Evolutionary conservation across 2,329 filamentous ascomycete species (phyloP), one percentile per base, ranked within the genome.

Genomic region (Aspergillus sp.): DNA sequence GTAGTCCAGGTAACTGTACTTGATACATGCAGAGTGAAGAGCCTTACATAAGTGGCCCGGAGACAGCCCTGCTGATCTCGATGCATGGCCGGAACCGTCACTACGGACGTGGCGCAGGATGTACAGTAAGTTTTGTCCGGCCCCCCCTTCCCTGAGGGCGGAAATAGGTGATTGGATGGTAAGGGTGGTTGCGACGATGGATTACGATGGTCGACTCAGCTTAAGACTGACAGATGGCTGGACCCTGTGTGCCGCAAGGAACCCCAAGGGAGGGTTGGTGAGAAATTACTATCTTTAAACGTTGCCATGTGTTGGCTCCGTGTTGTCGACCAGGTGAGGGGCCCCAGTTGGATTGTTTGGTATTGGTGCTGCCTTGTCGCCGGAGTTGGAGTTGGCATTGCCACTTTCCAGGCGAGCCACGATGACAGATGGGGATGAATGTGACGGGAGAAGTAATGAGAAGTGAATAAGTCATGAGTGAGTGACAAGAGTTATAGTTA

Each of bases 71-170:
- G 49, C 28, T 52, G 49, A 36, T 38, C 28, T 28, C 30, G 5
- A 55, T 55, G 53, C 53, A 55, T 45, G 28, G 23, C 52, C 52
- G 52, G 23, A 47, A 45, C 38, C 43, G 52, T 30, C 41, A 55
- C 41, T 3, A 19, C 47, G 50, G 52, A 59, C 56, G 59, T 56
- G 59, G 59, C 56, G 59, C 59, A 61, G 56, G 53, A 30, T 30
- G 53, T 45, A 36, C 32, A 36, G 32, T 36, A 19, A 21, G 12
- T 45, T 55, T 21, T 45, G 53, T 43, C 17, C 41, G 39, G 25
- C 38, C 52, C 39, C 39, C 52, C 53, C 32, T 36, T 36, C 51
- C 36, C 53, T 55, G 28, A 54, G 21, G 48, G 23, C 38, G 50
- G 19, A 41, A 13, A 30, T 39, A 30, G 38, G 38, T 61, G 57